Base-by-base conservation (phyloP, 495 filamentous ascomycete species). In the Thermothielavioides terrestris region DNA sequence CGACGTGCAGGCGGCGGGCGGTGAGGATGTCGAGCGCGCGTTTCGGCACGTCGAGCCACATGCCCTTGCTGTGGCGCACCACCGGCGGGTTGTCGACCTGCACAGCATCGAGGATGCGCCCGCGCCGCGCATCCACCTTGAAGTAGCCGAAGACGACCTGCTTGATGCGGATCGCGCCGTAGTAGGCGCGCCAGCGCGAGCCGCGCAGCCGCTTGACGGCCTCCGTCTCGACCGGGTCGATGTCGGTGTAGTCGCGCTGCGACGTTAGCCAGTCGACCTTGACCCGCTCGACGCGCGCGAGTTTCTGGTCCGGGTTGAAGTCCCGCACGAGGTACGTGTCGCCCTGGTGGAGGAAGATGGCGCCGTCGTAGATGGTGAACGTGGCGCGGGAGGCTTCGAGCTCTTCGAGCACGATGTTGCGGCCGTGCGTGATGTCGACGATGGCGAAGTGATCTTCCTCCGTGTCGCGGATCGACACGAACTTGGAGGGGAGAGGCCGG, bases 291-390 rank as follows among this genome's bases (percentile, higher is more conserved):
- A 80, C 77, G 37, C 67, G 70, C 0, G 90, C 90, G 46, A 94
- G 80, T 53, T 78, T 79, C 45, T 76, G 76, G 28, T 91, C 85
- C 14, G 83, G 81, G 59, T 82, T 84, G 61, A 97, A 86, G 58
- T 96, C 88, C 56, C 86, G 84, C 46, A 99, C 85, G 1, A 99
- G 78, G 64, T 94, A 99, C 2, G 82, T 92, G 49, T 80, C 78
- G 46, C 92, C 92, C 72, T 96, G 90, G 65, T 97, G 94, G 6
- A 97, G 78, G 75, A 95, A 99, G 54, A 99, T 95, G 47, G 87
- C 92, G 23, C 94, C 92, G 72, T 97, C 91, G 63, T 97, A 97
- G 55, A 97, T 80, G 34, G 89, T 94, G 68, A 97, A 96, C 67
- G 89, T 89, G 2, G 94, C 92, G 15, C 94, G 82, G 6, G 88